Evolutionary conservation across 805 yeast genomes (phyloP).

Genomic region (Yamadazyma ubonensis): DNA sequence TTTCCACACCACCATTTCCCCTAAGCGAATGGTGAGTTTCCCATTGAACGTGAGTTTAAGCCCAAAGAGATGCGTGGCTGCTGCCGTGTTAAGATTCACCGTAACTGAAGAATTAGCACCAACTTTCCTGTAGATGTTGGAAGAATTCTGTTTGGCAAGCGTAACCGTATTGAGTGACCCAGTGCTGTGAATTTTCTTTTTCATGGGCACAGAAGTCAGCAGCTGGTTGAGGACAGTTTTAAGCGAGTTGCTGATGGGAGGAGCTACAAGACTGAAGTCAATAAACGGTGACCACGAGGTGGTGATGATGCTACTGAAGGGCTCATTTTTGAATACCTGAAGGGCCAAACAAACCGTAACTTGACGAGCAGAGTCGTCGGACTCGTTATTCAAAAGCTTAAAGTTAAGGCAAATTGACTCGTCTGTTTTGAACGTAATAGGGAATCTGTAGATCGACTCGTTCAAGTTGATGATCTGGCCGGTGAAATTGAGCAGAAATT

Average conservation of each 20-base stretch:
- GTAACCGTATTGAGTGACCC: constrained; percentile 1
- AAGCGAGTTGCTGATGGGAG: constrained; percentile 37
- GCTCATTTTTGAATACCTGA: constrained; percentile 19
- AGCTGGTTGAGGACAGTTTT: constrained; percentile 24
- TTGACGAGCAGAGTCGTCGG: constrained; percentile 12
- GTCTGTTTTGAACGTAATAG: constrained; percentile 24
- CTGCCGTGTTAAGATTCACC: constrained; percentile 34
- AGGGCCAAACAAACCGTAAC: constrained; percentile 9
- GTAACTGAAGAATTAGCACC: constrained; percentile 28
- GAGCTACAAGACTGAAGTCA: constrained; percentile 37
- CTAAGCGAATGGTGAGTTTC: constrained; percentile 56
- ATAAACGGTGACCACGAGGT: constrained; percentile 42
- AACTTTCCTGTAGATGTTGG: constrained; percentile 1
- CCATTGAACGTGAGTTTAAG: constrained; percentile 59
- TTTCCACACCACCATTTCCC: constrained; percentile 60
- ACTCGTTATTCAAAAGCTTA: constrained; percentile 31
- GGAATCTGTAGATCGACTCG: constrained; percentile 19
- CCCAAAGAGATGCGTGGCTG: constrained; percentile 21
- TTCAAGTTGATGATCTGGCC: constrained; percentile 14
- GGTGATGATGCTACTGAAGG: constrained; percentile 26
- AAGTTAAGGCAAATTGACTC: constrained; percentile 38
- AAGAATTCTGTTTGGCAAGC: neutral
- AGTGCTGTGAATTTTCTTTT: neutral
- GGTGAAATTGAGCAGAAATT: constrained; percentile 11
- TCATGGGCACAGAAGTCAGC: neutral